phyloP scores from a whole-genome alignment of 192 early-diverging fungal species.

The Backusella sp. region DNA sequence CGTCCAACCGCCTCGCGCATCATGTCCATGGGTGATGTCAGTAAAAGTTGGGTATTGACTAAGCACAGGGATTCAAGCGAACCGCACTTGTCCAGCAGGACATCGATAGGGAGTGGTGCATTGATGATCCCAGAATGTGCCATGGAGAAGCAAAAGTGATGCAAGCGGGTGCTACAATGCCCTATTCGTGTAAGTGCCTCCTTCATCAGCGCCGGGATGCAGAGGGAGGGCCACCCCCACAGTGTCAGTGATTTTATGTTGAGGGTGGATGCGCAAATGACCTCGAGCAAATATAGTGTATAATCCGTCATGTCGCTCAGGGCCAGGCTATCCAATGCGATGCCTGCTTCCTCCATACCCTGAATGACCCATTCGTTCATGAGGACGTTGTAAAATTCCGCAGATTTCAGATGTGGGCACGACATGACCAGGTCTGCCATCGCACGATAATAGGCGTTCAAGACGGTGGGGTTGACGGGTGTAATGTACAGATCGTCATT shows the following conservation, averaged over 20 bases:
- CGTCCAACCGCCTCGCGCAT: neutral
- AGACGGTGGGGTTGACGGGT: neutral
- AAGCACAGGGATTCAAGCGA: neutral
- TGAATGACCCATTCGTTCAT: constrained; percentile 5
- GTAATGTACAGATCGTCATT: neutral
- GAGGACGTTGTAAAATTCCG: neutral
- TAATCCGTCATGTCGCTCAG: constrained; percentile 12
- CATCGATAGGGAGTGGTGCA: neutral
- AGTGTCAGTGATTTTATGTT: neutral
- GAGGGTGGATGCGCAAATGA: neutral
- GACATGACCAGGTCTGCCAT: neutral
- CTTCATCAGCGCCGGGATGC: neutral
- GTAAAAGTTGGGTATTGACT: neutral
- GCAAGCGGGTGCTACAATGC: neutral
- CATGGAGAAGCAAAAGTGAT: neutral
- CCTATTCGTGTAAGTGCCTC: neutral
- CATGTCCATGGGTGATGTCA: neutral
- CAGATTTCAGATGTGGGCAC: neutral
- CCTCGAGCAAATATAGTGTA: neutral
- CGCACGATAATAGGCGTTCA: neutral
- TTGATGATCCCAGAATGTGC: neutral
- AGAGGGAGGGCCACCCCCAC: constrained; percentile 12
- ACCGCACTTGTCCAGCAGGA: neutral
- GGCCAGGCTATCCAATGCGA: neutral
- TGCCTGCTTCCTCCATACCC: neutral